Evolutionary conservation across 306 rosid genomes (phyloP), one percentile per base, ranked within the genome.

Genomic region (Citrullus mucosospermus): DNA sequence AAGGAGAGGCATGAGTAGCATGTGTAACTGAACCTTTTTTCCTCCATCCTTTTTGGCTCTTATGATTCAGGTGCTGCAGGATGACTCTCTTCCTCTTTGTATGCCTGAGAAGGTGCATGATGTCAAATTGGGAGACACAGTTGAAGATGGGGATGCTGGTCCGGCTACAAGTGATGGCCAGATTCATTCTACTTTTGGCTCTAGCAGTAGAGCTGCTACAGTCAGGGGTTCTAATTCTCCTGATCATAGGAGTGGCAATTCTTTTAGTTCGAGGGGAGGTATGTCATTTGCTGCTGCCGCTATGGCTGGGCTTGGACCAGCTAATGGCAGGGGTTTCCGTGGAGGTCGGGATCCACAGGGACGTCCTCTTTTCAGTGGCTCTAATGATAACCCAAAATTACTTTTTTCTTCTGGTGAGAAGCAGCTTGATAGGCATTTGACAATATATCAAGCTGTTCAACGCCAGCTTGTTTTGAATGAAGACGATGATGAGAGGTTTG

Each of bases 201-300:
- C 99, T 76, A 89, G 90, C 77, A 96, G 98, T 89, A 90, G 89
- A 81, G 94, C 88, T 84, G 97, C 91, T 69, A 72, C 89, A 15
- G 90, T 75, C 51, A 88, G 84, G 88, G 97, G 90, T 7, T 78
- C 93, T 2, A 97, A 89, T 81, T 82, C 92, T 36, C 75, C 88
- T 59, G 99, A 95, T 80, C 89, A 91, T 70, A 88, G 93, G 83
- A 88, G 91, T 74, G 88, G 85, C 71, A 88, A 81, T 86, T 88
- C 95, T 82, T 89, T 91, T 81, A 80, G 90, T 67, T 88, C 98
- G 46, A 90, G 92, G 80, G 97, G 97, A 76, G 97, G 91, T 65
- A 92, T 96, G 99, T 91, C 99, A 74, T 96, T 96, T 84, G 98
- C 98, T 84, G 98, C 98, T 79, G 99, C 99, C 59, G 97, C 99